Percentiles rank a stretch among this genome's conserved stretches.
Evolutionary conservation across 768 basidiomycete genomes (phyloP).

Genomic region (Phlegmacium glaucopus): DNA sequence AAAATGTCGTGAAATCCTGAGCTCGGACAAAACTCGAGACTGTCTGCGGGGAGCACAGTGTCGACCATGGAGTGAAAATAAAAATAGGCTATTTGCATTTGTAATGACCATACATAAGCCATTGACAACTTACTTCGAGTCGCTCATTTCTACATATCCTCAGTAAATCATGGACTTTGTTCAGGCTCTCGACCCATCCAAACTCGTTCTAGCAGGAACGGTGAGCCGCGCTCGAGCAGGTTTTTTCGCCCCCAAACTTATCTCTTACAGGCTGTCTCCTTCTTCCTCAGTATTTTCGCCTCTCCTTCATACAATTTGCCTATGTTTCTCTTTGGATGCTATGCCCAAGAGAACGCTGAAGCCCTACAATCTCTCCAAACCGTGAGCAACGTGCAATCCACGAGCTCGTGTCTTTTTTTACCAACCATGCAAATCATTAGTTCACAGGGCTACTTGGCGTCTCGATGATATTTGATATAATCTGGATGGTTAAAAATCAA

Average conservation of each 20-base stretch:
- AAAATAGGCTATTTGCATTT: no score
- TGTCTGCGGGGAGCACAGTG: conserved; percentile 85
- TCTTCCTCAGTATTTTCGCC: conserved; percentile 50
- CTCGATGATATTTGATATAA: conserved; percentile 65
- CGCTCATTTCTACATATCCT: conserved; percentile 8
- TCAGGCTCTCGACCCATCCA: conserved; percentile 68
- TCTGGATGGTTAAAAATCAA: conserved; percentile 60
- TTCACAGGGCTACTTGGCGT: conserved; percentile 60
- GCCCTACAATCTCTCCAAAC: conserved; percentile 60
- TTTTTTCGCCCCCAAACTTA: not conserved
- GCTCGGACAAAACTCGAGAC: conserved; percentile 87
- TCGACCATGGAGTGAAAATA: conserved; percentile 32
- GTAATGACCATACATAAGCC: no score
- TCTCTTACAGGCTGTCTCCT: conserved; percentile 56
- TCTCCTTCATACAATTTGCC: conserved; percentile 76
- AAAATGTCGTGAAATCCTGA: conserved; percentile 57
- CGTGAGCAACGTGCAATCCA: conserved; percentile 33
- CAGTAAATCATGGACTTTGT: conserved; percentile 53
- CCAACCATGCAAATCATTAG: conserved; percentile 18
- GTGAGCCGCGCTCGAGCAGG: conserved; percentile 34
- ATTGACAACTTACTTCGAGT: no score
- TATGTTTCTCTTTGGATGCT: conserved; percentile 75
- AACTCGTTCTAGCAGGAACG: conserved; percentile 60
- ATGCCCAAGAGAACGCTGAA: conserved; percentile 69
- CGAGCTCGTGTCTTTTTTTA: conserved; percentile 1